Percentiles rank a stretch among this genome's conserved stretches.
phyloP scores from a whole-genome alignment of 306 rosid genomes.

The Neltuma alba region DNA sequence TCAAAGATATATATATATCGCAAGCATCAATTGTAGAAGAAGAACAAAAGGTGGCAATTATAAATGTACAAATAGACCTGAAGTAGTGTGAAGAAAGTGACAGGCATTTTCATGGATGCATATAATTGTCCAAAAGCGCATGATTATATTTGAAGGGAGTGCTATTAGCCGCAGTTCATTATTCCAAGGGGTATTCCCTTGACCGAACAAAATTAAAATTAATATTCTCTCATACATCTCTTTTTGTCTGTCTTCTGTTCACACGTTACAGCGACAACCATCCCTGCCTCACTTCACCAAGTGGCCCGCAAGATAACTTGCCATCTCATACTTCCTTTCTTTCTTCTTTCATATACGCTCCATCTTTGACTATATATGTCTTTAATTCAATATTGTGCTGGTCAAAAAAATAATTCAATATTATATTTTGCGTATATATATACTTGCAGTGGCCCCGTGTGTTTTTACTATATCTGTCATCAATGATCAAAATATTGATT shows the following conservation, averaged over 20 bases:
- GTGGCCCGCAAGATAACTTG: conserved; percentile 13
- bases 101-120: conserved; percentile 20
- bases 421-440: too few species aligned
- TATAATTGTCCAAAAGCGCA: conserved; percentile 28
- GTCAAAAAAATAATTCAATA: too few species aligned
- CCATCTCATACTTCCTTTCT: background rate
- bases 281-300: conserved; percentile 11
- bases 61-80: background rate
- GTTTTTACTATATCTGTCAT: background rate
- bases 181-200: conserved; percentile 23
- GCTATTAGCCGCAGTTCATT: conserved; percentile 14
- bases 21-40: conserved; percentile 12
- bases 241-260: background rate
- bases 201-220: conserved; percentile 34
- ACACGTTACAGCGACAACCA: conserved; percentile 30
- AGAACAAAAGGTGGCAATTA: background rate
- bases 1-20: conserved; percentile 18
- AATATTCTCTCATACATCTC: background rate
- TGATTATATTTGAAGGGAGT: conserved; percentile 27
- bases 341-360: background rate
- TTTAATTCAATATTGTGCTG: background rate
- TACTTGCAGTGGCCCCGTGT: background rate
- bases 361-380: background rate
- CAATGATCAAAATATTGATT: too few species aligned
- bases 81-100: conserved; percentile 7